These are phyloP conservation scores for Clathrus columnatus DNA, from an alignment of 768 basidiomycete genomes.

Conservation along the genomic window DNA sequence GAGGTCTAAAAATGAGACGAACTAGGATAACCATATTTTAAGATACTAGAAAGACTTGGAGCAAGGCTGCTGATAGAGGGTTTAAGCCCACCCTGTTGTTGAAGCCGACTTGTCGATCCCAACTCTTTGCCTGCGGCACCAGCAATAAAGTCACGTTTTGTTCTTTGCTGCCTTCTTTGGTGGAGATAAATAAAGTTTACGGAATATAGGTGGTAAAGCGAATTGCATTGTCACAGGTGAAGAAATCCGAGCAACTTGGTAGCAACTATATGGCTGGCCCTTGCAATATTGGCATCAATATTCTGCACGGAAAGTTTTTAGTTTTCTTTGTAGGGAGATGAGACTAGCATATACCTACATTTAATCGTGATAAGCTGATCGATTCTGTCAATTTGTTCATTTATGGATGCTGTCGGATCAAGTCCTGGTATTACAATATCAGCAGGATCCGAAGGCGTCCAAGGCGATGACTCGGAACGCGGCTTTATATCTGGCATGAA, in stretches of 20 bases:
- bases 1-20: constrained; percentile 14
- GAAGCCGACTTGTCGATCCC: constrained; percentile 3
- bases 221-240: constrained; percentile 56
- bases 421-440: constrained; percentile 65
- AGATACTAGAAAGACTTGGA: constrained; percentile 9
- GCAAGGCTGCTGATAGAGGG: constrained; percentile 7
- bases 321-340: too few relatives aligned
- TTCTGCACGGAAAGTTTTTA: constrained; percentile 57
- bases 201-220: constrained; percentile 31
- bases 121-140: constrained; percentile 36
- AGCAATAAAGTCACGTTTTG: constrained; percentile 55
- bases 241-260: constrained; percentile 64
- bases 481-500: too few relatives aligned
- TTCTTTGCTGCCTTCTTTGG: constrained; percentile 64
- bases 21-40: constrained; percentile 12
- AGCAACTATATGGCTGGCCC: constrained; percentile 77
- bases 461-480: constrained; percentile 59
- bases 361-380: constrained; percentile 92
- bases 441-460: constrained; percentile 56
- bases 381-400: constrained; percentile 88
- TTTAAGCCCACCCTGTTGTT: background rate
- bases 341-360: constrained; percentile 52
- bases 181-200: constrained; percentile 52
- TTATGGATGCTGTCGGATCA: constrained; percentile 55
- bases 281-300: constrained; percentile 89